Percentiles rank a stretch among this genome's conserved stretches.
These are phyloP conservation scores for Peronospora farinosa DNA, from an alignment of 352 stramenopile genomes.

Conservation along the genomic window DNA sequence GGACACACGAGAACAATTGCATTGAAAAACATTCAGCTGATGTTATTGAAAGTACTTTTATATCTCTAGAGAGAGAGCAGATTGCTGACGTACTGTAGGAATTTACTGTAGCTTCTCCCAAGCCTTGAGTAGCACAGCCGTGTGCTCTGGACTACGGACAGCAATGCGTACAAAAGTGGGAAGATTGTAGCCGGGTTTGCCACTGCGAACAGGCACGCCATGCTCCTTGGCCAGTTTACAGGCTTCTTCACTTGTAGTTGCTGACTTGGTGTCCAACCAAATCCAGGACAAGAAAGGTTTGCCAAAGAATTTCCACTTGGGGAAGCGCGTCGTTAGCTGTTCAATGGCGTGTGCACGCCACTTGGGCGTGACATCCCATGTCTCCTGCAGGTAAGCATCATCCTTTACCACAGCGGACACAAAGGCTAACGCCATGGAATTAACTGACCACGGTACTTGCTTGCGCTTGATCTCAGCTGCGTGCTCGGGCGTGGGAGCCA, in stretches of 20 bases:
- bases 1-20: slow-evolving; percentile 1
- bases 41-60: slow-evolving; percentile 12
- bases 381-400: slow-evolving; percentile 69
- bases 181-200: slow-evolving; percentile 84
- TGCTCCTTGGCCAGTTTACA: slow-evolving; percentile 73
- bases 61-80: neutral
- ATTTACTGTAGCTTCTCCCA: slow-evolving; percentile 58
- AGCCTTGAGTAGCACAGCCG: slow-evolving; percentile 63
- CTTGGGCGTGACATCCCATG: slow-evolving; percentile 76
- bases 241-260: slow-evolving; percentile 41
- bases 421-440: slow-evolving; percentile 86
- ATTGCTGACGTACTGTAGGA: neutral
- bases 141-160: slow-evolving; percentile 67
- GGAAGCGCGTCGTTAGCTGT: slow-evolving; percentile 53
- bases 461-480: slow-evolving; percentile 85
- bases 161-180: slow-evolving; percentile 81
- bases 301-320: slow-evolving; percentile 59
- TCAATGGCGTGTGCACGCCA: slow-evolving; percentile 65
- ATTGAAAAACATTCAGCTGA: slow-evolving; percentile 11
- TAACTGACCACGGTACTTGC: slow-evolving; percentile 89
- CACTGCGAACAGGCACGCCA: slow-evolving; percentile 80
- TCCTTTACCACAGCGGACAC: slow-evolving; percentile 80
- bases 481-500: slow-evolving; percentile 71
- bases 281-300: slow-evolving; percentile 82
- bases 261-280: slow-evolving; percentile 83